Base-by-base conservation (phyloP, 1,284 basidiomycete genomes). In the Clitocybe nebularis region DNA sequence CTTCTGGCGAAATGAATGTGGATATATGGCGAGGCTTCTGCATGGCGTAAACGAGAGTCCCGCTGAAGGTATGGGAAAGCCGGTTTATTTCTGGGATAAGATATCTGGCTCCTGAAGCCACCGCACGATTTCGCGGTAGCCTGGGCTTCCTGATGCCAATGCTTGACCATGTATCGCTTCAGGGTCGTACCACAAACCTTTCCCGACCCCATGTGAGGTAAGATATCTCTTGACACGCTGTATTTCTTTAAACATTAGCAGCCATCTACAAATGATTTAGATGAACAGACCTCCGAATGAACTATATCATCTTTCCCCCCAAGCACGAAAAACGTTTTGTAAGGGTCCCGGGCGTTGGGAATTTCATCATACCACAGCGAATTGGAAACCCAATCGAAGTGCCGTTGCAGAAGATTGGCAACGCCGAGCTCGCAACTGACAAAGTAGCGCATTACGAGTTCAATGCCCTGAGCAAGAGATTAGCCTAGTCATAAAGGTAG, bases 301-400 rank as follows among this genome's bases (percentile, higher is more conserved):
- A 94, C 66, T 52, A 96, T 89, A 17, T 74, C 73, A 53, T 95
- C 93, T 50, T 81, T 75, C 0, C 85, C 89, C 16, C 89, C 89
- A 10, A 95, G 68, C 51, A 93, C 74, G 59, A 89, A 85, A 41
- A 84, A 53, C 10, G 77, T 71, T 63, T 79, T 72, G 42, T 65
- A 53, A 1, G 75, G 73, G 58, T 88, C 77, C 28, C 72, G 64
- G 9, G 82, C 81, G 54, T 87, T 74, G 0, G 90, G 90, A 32
- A 94, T 92, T 53, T 94, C 88, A 61, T 92, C 88, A 47, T 81
- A 86, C 78, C 87, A 94, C 9, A 95, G 70, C 4, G 88, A 84
- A 59, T 95, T 95, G n/a, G 85, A 79, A 22, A 80, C 73, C 91
- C 89, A 93, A 56, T 86, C 83, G 58, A 91, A 92, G 58, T 89